Evolutionary conservation across 148 eudicot genomes (phyloP).

Genomic region (Oxyria digyna): DNA sequence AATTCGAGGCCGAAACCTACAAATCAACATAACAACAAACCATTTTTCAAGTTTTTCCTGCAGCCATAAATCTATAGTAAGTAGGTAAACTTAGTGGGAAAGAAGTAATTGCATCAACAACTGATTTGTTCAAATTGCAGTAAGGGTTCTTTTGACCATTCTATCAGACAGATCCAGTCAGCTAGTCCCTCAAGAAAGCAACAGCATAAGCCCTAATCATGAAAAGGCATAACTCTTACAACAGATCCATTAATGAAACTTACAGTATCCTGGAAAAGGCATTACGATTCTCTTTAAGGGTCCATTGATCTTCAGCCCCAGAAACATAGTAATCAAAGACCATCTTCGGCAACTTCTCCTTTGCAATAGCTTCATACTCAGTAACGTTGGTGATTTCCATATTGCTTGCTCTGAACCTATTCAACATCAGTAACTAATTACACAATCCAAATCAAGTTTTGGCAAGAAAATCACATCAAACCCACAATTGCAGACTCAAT

Average conservation of each 20-base stretch:
- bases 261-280: slow-evolving; percentile 76
- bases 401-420: slow-evolving; percentile 6
- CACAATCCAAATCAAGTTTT: not conserved
- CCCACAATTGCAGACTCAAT: not conserved
- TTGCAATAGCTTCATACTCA: slow-evolving; percentile 71
- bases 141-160: too few species aligned
- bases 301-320: slow-evolving; percentile 95
- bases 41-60: not conserved
- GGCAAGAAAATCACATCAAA: not conserved
- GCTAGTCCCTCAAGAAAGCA: slow-evolving; percentile 3
- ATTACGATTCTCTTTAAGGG: slow-evolving; percentile 63
- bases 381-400: slow-evolving; percentile 68
- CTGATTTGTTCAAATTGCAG: not conserved
- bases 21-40: not conserved
- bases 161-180: not conserved
- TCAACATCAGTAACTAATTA: not conserved
- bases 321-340: slow-evolving; percentile 74
- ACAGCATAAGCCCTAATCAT: not conserved
- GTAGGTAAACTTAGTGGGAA: not conserved
- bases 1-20: slow-evolving; percentile 80
- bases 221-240: not conserved
- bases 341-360: slow-evolving; percentile 78
- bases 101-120: not conserved
- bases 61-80: not conserved
- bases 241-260: slow-evolving; percentile 3